phyloP scores from a whole-genome alignment of 1,284 basidiomycete genomes.

The Violaceomyces palustris region DNA sequence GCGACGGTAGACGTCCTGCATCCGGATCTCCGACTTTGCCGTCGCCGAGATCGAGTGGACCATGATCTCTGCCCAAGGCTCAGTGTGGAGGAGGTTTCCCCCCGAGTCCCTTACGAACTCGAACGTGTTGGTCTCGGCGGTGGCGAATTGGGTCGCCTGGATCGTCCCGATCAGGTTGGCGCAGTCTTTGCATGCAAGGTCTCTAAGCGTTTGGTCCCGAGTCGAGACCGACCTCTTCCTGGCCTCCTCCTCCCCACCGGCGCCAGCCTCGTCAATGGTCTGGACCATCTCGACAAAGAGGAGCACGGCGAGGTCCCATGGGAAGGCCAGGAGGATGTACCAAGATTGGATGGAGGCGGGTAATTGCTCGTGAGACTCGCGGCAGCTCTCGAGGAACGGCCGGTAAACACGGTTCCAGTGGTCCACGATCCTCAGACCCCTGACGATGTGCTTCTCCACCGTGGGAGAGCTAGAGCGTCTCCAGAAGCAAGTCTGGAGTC shows the following conservation, averaged over 20 bases:
- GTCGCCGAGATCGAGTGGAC: constrained; percentile 8
- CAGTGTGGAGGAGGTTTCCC: constrained; percentile 5
- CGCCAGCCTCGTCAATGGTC: constrained; percentile 9
- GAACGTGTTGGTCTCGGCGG: constrained; percentile 5
- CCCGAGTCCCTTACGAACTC: constrained; percentile 11
- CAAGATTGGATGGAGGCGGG: constrained; percentile 12
- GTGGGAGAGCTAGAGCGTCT: constrained; percentile 3
- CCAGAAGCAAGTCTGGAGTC: constrained; percentile 12
- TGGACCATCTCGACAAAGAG: constrained; percentile 17
- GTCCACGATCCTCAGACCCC: constrained; percentile 9
- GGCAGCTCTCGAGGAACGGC: constrained; percentile 8
- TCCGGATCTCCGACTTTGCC: constrained; percentile 9
- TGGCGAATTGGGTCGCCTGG: constrained; percentile 4
- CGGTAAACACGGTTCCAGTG: constrained; percentile 13
- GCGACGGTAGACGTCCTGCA: constrained; percentile 8
- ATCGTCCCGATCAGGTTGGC: constrained; percentile 6
- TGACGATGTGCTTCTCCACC: constrained; percentile 10
- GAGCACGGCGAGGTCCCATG: constrained; percentile 11
- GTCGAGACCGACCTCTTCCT: constrained; percentile 4
- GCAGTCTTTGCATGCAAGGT: constrained; percentile 6
- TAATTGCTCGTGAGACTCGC: constrained; percentile 4
- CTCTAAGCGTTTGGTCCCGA: constrained; percentile 6
- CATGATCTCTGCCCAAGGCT: constrained; percentile 11
- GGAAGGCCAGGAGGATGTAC: constrained; percentile 10
- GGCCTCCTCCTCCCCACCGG: constrained; percentile 3